Evolutionary conservation across 1,284 basidiomycete genomes (phyloP), one percentile per base, ranked within the genome.

Genomic region (Mrakiaceae sp.): DNA sequence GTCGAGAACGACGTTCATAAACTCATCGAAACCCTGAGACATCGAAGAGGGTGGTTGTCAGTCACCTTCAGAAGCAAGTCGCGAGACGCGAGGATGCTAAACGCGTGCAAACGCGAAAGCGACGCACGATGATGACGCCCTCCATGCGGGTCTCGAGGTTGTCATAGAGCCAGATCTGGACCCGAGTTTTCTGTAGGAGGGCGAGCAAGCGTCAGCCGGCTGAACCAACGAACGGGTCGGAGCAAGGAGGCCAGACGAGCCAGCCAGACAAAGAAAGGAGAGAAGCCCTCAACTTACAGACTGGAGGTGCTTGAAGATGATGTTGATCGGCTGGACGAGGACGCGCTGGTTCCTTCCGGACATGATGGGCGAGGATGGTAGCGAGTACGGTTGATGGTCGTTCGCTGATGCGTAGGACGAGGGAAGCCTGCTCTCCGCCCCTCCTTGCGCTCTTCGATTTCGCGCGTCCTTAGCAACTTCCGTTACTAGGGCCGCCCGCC

Each of bases 321-420:
- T 90, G 81, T 98, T 98, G 85, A 93, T 93, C 84, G 90, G 90
- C 79, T 96, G 93, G 70, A 96, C 93, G 90, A 97, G 91, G 83
- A 96, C 92, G 77, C 88, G 84, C 73, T 90, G 87, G 74, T 94
- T 91, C 74, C 91, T 87, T 71, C 85, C 85, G 48, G 88, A 90
- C 92, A 95, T 95, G 73, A 73, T 86, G 79, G 70, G 62, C 54
- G 60, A 53, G 58, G 49, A 42, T 14, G 27, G 12, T 27, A 27
- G 27, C 27, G 27, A 27, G 27, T 27, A 27, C 27, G 27, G 27
- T 27, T 27, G 27, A 27, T 27, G 27, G 27, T 27, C 27, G 27
- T 27, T 27, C 27, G 27, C 27, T 27, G 27, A 27, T 27, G 27
- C 27, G 27, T 27, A 27, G 27, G 27, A 27, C 27, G 27, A 27